These are phyloP conservation scores for Saxophila tyrrhenica DNA, from an alignment of 495 filamentous ascomycete genomes.

Conservation along the genomic window DNA sequence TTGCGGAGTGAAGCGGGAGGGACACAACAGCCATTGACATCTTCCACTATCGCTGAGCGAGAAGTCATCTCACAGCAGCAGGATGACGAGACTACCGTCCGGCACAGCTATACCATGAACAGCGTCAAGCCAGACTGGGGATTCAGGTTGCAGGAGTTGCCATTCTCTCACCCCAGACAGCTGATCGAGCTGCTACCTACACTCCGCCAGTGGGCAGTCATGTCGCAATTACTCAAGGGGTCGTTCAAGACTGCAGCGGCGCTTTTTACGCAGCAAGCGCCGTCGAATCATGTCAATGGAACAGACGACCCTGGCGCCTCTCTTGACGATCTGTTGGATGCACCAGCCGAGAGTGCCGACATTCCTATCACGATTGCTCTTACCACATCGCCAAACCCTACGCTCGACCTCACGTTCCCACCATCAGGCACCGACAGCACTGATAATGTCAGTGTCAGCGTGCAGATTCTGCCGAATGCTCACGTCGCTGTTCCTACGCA, in stretches of 20 bases:
- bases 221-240: conserved; percentile 20
- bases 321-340: not conserved
- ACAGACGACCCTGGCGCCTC: not conserved
- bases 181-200: conserved; percentile 61
- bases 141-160: conserved; percentile 54
- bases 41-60: conserved; percentile 18
- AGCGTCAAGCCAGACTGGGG: conserved; percentile 46
- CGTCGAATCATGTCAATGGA: not conserved
- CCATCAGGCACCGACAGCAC: not conserved
- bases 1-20: conserved; percentile 21
- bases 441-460: conserved; percentile 3
- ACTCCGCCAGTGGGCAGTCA: conserved; percentile 28
- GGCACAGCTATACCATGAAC: conserved; percentile 59
- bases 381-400: conserved; percentile 6
- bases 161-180: conserved; percentile 81
- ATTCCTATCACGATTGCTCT: conserved; percentile 15
- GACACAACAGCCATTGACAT: conserved; percentile 1
- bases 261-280: not conserved
- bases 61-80: conserved; percentile 25
- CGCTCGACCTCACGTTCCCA: conserved; percentile 13
- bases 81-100: conserved; percentile 34
- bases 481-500: conserved; percentile 17
- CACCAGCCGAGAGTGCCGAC: conserved; percentile 9
- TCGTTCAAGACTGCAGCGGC: conserved; percentile 5
- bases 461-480: conserved; percentile 24